These are phyloP conservation scores for Gynandropsis gynandra DNA, from an alignment of 345 rosid species.

Conservation along the genomic window DNA sequence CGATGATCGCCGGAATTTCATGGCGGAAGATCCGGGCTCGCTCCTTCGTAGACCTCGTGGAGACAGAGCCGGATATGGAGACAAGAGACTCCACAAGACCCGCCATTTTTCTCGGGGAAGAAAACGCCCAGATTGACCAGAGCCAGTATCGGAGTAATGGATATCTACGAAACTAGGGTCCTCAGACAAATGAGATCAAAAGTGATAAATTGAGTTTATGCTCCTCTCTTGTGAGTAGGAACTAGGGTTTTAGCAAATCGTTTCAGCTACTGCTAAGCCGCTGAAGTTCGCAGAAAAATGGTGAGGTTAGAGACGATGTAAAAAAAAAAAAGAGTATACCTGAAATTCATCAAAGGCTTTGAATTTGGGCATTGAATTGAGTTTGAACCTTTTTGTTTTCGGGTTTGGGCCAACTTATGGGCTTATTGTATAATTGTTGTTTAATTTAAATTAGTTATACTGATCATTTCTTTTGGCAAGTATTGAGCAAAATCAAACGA, in stretches of 20 bases:
- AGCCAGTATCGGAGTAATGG: slow-evolving; percentile 8
- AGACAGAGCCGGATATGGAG: slow-evolving; percentile 48
- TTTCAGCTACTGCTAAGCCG: slow-evolving; percentile 11
- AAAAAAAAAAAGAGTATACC: too few relatives aligned
- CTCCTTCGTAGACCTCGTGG: slow-evolving; percentile 53
- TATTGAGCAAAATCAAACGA: too few relatives aligned
- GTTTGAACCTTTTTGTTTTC: too few relatives aligned
- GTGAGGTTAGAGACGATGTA: not conserved
- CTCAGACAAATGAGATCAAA: slow-evolving; percentile 10
- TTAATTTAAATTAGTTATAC: too few relatives aligned
- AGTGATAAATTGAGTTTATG: not conserved
- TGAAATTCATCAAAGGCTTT: too few relatives aligned
- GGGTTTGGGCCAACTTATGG: too few relatives aligned
- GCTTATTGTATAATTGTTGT: too few relatives aligned
- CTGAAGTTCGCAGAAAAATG: slow-evolving; percentile 12
- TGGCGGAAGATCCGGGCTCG: slow-evolving; percentile 64
- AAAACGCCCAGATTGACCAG: slow-evolving; percentile 9
- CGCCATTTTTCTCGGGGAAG: slow-evolving; percentile 38
- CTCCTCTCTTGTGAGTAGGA: slow-evolving; percentile 11
- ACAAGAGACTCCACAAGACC: slow-evolving; percentile 45
- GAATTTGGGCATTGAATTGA: too few relatives aligned
- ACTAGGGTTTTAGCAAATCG: slow-evolving; percentile 24
- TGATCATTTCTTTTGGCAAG: too few relatives aligned
- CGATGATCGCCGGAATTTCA: slow-evolving; percentile 47
- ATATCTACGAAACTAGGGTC: not conserved